Evolutionary conservation across 2,329 filamentous ascomycete genomes (phyloP).

Genomic region (Coleophoma eucalyptorum): DNA sequence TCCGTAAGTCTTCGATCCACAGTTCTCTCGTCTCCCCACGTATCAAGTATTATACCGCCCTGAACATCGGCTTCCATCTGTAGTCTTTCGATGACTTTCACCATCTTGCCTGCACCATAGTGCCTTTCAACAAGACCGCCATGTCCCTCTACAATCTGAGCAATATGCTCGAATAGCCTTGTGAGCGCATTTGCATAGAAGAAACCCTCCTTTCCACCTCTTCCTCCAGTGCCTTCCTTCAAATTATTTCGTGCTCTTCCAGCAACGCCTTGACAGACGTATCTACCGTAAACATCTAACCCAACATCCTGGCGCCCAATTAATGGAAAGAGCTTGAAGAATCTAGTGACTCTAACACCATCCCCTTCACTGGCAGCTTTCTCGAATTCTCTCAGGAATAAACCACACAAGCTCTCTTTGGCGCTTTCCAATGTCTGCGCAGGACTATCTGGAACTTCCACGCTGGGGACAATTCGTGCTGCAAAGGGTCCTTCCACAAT

Average conservation of each 20-base stretch:
- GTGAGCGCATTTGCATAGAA: conserved; percentile 92
- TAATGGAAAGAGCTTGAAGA: conserved; percentile 96
- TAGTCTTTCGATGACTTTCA: conserved; percentile 84
- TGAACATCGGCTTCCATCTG: conserved; percentile 96
- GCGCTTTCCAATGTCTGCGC: conserved; percentile 82
- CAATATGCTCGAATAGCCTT: conserved; percentile 94
- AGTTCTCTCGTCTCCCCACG: conserved; percentile 85
- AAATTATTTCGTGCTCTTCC: conserved; percentile 76
- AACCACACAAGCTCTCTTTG: conserved; percentile 80
- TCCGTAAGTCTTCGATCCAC: conserved; percentile 87
- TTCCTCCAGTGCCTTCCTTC: conserved; percentile 59
- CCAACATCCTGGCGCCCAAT: conserved; percentile 88
- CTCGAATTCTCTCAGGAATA: conserved; percentile 94
- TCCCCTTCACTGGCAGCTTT: conserved; percentile 86
- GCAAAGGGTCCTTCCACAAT: conserved; percentile 86
- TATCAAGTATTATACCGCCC: conserved; percentile 91
- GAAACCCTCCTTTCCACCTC: conserved; percentile 68
- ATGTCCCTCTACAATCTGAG: conserved; percentile 91
- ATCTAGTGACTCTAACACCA: conserved; percentile 83
- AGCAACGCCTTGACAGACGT: conserved; percentile 93
- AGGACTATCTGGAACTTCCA: conserved; percentile 91
- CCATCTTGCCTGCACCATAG: conserved; percentile 91
- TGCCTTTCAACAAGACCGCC: conserved; percentile 88
- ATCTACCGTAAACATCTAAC: conserved; percentile 89
- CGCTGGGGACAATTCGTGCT: conserved; percentile 86